Conservation (phyloP, 805 yeast genomes). For the Cyberlindnera nakhonratchasimensis region DNA sequence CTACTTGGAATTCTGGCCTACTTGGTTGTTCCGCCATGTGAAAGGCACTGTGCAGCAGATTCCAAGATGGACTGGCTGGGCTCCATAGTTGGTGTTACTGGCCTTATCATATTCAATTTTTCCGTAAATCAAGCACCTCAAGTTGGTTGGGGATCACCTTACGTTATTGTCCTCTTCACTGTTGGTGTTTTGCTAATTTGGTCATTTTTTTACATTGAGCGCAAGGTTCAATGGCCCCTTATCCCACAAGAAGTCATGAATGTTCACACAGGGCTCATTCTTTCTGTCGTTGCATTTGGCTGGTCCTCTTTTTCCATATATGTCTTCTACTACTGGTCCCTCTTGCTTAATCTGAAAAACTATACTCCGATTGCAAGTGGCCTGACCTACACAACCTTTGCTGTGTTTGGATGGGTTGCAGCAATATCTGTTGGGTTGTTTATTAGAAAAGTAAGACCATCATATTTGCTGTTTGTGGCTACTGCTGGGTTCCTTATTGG, state of each 20-base stretch:
- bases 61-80: constrained; percentile 48
- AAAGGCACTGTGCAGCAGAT: constrained; percentile 20
- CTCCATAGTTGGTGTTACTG: constrained; percentile 51
- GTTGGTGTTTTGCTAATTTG: constrained; percentile 43
- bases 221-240: constrained; percentile 43
- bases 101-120: constrained; percentile 61
- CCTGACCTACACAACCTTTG: constrained; percentile 42
- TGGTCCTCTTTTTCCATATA: constrained; percentile 80
- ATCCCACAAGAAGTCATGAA: constrained; percentile 50
- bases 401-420: constrained; percentile 53
- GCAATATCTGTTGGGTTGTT: constrained; percentile 48
- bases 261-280: constrained; percentile 43
- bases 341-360: constrained; percentile 45
- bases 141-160: constrained; percentile 61
- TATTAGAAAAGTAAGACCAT: constrained; percentile 44
- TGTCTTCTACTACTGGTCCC: constrained; percentile 59
- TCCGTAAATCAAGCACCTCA: constrained; percentile 76
- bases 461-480: constrained; percentile 48
- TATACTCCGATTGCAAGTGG: constrained; percentile 42
- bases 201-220: constrained; percentile 47
- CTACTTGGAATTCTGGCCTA: constrained; percentile 31
- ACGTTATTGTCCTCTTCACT: constrained; percentile 53
- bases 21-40: constrained; percentile 34
- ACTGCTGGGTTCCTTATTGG: constrained; percentile 53
- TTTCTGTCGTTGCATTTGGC: constrained; percentile 53